Conservation (phyloP, 75 land plant genomes). For the Selaginella tamariscina region DNA sequence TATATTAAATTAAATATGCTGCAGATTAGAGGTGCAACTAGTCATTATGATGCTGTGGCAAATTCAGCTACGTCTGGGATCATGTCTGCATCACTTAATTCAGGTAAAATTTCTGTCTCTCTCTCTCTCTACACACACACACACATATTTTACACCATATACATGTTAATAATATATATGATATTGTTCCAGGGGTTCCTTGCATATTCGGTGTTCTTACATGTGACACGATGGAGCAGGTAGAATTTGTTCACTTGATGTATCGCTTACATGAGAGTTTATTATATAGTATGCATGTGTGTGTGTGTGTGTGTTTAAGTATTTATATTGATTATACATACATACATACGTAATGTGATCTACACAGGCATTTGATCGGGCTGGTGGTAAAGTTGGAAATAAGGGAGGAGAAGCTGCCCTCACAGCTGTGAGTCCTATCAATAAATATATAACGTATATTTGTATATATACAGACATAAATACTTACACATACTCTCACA, state of each 20-base stretch:
- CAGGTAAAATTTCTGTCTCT: slow-evolving; percentile 37
- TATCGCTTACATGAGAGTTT: neutral
- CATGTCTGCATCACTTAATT: slow-evolving; percentile 59
- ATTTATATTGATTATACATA: too few relatives aligned
- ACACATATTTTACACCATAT: too few relatives aligned
- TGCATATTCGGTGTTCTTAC: slow-evolving; percentile 91
- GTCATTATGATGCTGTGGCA: slow-evolving; percentile 96
- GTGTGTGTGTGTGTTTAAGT: too few relatives aligned
- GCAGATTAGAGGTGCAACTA: slow-evolving; percentile 88
- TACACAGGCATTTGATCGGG: slow-evolving; percentile 71
- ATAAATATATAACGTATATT: neutral
- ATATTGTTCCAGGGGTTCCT: slow-evolving; percentile 52
- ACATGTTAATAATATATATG: neutral
- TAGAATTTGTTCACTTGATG: slow-evolving; percentile 11
- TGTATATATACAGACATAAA: neutral
- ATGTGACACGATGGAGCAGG: slow-evolving; percentile 88
- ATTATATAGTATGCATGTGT: too few relatives aligned
- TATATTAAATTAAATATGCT: neutral
- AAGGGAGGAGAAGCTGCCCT: slow-evolving; percentile 89
- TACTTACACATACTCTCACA: too few relatives aligned
- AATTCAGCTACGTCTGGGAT: slow-evolving; percentile 94
- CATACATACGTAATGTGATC: neutral
- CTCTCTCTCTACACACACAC: too few relatives aligned
- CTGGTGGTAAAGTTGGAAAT: slow-evolving; percentile 93
- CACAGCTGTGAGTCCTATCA: slow-evolving; percentile 60